Conservation (phyloP, 225 moss, liverwort and hornwort genomes). For the Marchantia polymorpha region DNA sequence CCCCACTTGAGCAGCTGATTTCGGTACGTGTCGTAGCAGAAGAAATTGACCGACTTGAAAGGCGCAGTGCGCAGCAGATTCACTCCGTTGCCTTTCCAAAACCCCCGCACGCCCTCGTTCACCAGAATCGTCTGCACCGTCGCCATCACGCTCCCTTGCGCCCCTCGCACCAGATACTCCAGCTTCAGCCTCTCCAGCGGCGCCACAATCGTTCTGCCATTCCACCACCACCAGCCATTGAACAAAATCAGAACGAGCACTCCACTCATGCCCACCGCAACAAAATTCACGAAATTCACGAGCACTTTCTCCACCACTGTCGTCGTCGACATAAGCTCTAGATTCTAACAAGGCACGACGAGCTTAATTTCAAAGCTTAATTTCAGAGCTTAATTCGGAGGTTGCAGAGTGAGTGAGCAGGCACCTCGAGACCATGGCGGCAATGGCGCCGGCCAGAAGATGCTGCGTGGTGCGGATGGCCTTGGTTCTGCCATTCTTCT, state of each 20-base stretch:
- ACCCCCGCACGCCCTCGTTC: slow-evolving; percentile 41
- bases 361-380: too few species aligned
- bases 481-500: slow-evolving; percentile 11
- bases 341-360: too few species aligned
- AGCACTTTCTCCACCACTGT: too few species aligned
- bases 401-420: not conserved
- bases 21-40: slow-evolving; percentile 39
- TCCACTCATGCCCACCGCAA: too few species aligned
- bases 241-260: not conserved
- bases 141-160: slow-evolving; percentile 30
- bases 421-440: slow-evolving; percentile 54
- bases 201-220: slow-evolving; percentile 52
- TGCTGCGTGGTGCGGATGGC: slow-evolving; percentile 39
- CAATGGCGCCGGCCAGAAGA: slow-evolving; percentile 48
- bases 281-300: too few species aligned
- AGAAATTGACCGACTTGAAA: slow-evolving; percentile 55
- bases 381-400: not conserved
- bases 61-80: slow-evolving; percentile 51
- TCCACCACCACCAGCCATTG: too few species aligned
- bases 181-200: slow-evolving; percentile 52
- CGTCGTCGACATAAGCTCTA: too few species aligned
- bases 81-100: slow-evolving; percentile 53
- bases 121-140: slow-evolving; percentile 35
- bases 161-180: slow-evolving; percentile 51
- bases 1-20: slow-evolving; percentile 34